Evolutionary conservation across 1,284 basidiomycete species (phyloP).

Genomic region (Trichosporon ovoides): DNA sequence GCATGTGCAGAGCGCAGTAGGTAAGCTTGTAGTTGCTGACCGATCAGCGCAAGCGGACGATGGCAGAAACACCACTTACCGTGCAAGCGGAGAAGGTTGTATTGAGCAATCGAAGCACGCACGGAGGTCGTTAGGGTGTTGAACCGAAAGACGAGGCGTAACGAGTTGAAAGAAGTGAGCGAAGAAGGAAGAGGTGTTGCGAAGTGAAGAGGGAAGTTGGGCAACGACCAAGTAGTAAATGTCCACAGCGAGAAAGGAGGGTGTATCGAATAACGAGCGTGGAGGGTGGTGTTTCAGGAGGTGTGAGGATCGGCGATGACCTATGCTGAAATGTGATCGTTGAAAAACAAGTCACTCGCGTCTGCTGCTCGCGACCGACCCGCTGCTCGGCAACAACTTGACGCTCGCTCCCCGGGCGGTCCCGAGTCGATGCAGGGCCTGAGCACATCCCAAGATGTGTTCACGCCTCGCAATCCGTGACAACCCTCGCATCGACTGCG

Average conservation of each 20-base stretch:
- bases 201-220: neutral
- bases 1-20: neutral
- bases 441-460: neutral
- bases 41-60: neutral
- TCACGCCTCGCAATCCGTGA: neutral
- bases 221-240: neutral
- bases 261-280: conserved; percentile 4
- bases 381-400: too few relatives aligned
- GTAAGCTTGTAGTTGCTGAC: neutral
- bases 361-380: too few relatives aligned
- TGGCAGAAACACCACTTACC: neutral
- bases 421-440: neutral
- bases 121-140: conserved; percentile 5
- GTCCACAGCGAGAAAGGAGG: neutral
- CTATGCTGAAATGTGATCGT: too few relatives aligned
- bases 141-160: neutral
- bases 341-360: conserved; percentile 5
- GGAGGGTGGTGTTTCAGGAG: neutral
- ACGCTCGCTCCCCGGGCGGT: too few relatives aligned
- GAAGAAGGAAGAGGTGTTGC: neutral
- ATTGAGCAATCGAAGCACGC: neutral
- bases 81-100: neutral
- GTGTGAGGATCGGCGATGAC: neutral
- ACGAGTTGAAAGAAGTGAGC: too few relatives aligned
- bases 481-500: neutral